A percentile compares a stretch with the other conserved stretches of the same genome.
Conservation (phyloP, 495 filamentous ascomycete genomes). For the Aspergillus egyptiacus region DNA sequence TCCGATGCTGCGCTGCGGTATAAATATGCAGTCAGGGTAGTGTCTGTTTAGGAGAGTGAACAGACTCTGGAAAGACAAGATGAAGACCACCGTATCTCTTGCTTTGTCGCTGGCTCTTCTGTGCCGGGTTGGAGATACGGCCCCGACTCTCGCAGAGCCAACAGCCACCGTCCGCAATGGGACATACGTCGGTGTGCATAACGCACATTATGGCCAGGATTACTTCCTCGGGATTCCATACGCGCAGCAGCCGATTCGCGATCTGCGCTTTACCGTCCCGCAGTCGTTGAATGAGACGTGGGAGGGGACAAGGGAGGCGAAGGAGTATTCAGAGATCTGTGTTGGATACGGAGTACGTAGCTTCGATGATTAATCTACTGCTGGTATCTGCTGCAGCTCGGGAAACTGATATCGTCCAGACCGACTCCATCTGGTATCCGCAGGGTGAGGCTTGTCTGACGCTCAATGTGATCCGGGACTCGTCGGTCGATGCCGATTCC, state of each 20-base stretch:
- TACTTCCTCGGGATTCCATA: slow-evolving; percentile 54
- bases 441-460: slow-evolving; percentile 50
- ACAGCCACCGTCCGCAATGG: slow-evolving; percentile 31
- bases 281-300: slow-evolving; percentile 41
- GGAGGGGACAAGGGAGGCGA: slow-evolving; percentile 34
- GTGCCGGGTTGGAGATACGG: background rate
- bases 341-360: slow-evolving; percentile 38
- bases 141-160: slow-evolving; percentile 5
- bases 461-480: slow-evolving; percentile 47
- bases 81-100: background rate
- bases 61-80: no score
- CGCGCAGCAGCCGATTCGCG: slow-evolving; percentile 43
- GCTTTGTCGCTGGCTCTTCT: background rate
- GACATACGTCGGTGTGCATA: slow-evolving; percentile 37
- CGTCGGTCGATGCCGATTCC: slow-evolving; percentile 26
- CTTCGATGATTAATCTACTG: no score
- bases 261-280: slow-evolving; percentile 45
- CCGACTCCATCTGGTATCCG: slow-evolving; percentile 42
- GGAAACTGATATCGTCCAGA: slow-evolving; percentile 20
- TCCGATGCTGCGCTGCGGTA: background rate
- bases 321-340: slow-evolving; percentile 46
- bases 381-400: no score
- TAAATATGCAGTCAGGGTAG: background rate
- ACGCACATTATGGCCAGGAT: slow-evolving; percentile 42
- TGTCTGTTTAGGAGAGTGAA: no score